Percentiles rank a stretch among this genome's conserved stretches.
Conservation (phyloP, 2,329 filamentous ascomycete species). For the Colletotrichum tofieldiae region DNA sequence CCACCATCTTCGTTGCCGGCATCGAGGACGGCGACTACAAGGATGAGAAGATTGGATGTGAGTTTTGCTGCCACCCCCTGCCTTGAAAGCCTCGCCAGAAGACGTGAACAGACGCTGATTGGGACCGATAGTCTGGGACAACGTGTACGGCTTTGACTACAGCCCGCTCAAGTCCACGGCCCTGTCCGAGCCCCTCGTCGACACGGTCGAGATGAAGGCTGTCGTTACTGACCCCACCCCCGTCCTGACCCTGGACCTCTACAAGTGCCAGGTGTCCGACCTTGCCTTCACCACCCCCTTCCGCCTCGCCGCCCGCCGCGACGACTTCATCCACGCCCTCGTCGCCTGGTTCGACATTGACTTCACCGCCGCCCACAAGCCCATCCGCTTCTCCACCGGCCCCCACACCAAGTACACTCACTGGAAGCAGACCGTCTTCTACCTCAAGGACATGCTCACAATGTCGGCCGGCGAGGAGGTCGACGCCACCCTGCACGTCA, state of each 20-base stretch:
- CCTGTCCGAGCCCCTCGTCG: slow-evolving; percentile 94
- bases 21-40: slow-evolving; percentile 99
- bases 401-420: slow-evolving; percentile 99
- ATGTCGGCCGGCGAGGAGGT: slow-evolving; percentile 90
- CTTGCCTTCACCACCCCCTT: slow-evolving; percentile 88
- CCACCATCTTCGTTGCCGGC: slow-evolving; percentile 95
- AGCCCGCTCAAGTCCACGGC: slow-evolving; percentile 93
- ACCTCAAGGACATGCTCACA: slow-evolving; percentile 92
- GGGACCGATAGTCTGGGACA: slow-evolving; percentile 90
- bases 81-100: neutral
- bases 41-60: slow-evolving; percentile 99
- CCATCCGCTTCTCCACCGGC: slow-evolving; percentile 95
- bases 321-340: slow-evolving; percentile 95
- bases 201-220: slow-evolving; percentile 97
- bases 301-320: slow-evolving; percentile 82
- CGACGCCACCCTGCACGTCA: slow-evolving; percentile 81
- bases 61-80: slow-evolving; percentile 56
- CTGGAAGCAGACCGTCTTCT: slow-evolving; percentile 99
- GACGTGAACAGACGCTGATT: slow-evolving; percentile 1
- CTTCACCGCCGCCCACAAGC: slow-evolving; percentile 98
- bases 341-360: slow-evolving; percentile 99
- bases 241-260: slow-evolving; percentile 91
- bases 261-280: slow-evolving; percentile 88
- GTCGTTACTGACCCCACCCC: slow-evolving; percentile 92
- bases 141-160: slow-evolving; percentile 99